Conservation (phyloP, 441 rosid genomes). For the Brassica balearica region DNA sequence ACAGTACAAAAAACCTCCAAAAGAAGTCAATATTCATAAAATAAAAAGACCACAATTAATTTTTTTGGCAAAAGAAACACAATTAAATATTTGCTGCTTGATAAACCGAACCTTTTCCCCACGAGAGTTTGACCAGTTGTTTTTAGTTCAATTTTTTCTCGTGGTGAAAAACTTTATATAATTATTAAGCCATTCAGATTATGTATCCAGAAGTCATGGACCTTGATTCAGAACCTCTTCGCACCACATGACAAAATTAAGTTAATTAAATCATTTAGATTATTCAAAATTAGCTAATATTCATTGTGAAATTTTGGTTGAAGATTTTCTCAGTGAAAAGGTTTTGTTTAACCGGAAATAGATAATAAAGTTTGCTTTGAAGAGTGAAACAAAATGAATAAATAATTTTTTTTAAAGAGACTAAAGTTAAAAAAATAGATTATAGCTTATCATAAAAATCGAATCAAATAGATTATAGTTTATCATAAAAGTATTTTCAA, state of each 20-base stretch:
- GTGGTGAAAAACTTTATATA: background rate
- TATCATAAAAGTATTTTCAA: background rate
- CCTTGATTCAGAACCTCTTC: background rate
- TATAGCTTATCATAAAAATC: background rate
- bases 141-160: background rate
- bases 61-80: background rate
- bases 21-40: conserved; percentile 22
- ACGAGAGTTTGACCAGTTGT: conserved; percentile 31
- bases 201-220: background rate
- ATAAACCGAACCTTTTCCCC: conserved; percentile 36
- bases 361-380: background rate
- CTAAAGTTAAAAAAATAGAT: background rate
- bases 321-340: background rate
- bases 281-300: background rate
- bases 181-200: background rate
- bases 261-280: background rate
- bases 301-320: background rate
- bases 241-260: background rate
- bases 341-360: background rate
- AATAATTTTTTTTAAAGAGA: too few species aligned
- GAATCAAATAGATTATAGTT: background rate
- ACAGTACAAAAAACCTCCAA: conserved; percentile 25
- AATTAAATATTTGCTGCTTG: conserved; percentile 28
- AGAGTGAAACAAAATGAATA: background rate
- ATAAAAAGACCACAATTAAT: conserved; percentile 4